Evolutionary conservation across 306 rosid species (phyloP).

Genomic region (Urtica urens): DNA sequence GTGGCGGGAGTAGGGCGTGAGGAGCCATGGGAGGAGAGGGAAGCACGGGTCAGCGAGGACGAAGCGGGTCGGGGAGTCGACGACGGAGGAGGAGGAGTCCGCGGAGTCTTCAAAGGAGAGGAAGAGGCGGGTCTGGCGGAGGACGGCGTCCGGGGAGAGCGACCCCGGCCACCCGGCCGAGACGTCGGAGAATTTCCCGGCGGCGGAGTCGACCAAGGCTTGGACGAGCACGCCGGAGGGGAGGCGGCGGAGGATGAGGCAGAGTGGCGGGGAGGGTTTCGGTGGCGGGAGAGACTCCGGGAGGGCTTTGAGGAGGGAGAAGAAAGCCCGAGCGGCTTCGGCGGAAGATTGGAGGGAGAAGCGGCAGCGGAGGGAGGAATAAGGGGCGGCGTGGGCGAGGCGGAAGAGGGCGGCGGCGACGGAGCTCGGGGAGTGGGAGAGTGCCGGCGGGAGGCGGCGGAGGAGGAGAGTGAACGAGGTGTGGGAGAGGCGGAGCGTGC

Average conservation of each 20-base stretch:
- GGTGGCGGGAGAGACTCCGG: conserved; percentile 39
- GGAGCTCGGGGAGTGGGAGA: conserved; percentile 33
- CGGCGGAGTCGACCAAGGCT: conserved; percentile 65
- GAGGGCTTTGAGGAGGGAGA: conserved; percentile 38
- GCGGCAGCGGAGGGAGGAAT: conserved; percentile 45
- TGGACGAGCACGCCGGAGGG: conserved; percentile 46
- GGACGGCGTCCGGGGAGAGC: conserved; percentile 39
- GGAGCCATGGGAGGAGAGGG: conserved; percentile 72
- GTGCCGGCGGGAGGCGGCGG: conserved; percentile 23
- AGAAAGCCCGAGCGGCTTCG: conserved; percentile 52
- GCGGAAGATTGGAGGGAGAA: conserved; percentile 38
- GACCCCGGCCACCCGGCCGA: conserved; percentile 84
- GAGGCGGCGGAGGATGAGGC: conserved; percentile 43
- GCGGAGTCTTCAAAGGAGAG: conserved; percentile 42
- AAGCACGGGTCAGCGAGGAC: conserved; percentile 63
- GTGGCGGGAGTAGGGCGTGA: conserved; percentile 54
- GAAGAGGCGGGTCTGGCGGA: conserved; percentile 59
- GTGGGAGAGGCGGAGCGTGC: conserved; percentile 52
- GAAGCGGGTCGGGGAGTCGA: too few species aligned
- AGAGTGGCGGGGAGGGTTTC: conserved; percentile 26
- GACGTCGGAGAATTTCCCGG: conserved; percentile 64
- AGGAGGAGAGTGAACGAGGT: conserved; percentile 54
- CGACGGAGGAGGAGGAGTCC: conserved; percentile 30
- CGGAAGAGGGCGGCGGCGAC: conserved; percentile 65
- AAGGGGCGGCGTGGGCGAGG: conserved; percentile 60